Evolutionary conservation across 148 eudicot genomes (phyloP).

Genomic region (Euryodendron excelsum): DNA sequence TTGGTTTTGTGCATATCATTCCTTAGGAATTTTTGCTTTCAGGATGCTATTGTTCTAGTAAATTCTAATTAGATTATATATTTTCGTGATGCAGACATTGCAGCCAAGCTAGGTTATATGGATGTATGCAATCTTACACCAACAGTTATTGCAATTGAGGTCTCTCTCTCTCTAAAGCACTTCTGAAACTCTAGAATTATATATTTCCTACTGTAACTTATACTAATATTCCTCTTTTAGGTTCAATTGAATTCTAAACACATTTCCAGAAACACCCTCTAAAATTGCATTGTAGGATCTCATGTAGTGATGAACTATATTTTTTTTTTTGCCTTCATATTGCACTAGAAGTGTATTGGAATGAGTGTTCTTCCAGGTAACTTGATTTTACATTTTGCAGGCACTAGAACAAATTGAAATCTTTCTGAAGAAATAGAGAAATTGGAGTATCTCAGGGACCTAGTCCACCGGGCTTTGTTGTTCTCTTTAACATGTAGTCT

Average conservation of each 20-base stretch:
- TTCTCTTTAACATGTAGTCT: background rate
- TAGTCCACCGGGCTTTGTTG: background rate
- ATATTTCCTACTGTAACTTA: too few relatives aligned
- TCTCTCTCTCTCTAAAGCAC: conserved; percentile 16
- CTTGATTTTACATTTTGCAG: conserved; percentile 19
- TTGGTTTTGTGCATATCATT: too few relatives aligned
- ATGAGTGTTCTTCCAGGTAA: background rate
- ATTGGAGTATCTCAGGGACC: background rate
- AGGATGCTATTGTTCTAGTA: background rate
- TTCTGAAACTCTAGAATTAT: too few relatives aligned
- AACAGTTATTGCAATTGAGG: conserved; percentile 51
- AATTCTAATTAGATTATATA: background rate
- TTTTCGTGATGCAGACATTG: conserved; percentile 38
- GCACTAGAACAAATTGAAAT: conserved; percentile 46
- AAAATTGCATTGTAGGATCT: background rate
- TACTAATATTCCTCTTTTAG: too few relatives aligned
- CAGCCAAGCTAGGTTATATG: conserved; percentile 45
- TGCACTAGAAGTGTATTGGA: background rate
- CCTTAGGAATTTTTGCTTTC: background rate
- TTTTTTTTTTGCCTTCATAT: background rate
- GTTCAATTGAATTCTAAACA: too few relatives aligned
- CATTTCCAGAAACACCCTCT: background rate
- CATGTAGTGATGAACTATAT: background rate
- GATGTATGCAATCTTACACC: conserved; percentile 53
- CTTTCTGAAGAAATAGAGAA: conserved; percentile 23